These are phyloP conservation scores for Trichoderma gracile DNA, from an alignment of 2,329 filamentous ascomycete species.

Conservation along the genomic window DNA sequence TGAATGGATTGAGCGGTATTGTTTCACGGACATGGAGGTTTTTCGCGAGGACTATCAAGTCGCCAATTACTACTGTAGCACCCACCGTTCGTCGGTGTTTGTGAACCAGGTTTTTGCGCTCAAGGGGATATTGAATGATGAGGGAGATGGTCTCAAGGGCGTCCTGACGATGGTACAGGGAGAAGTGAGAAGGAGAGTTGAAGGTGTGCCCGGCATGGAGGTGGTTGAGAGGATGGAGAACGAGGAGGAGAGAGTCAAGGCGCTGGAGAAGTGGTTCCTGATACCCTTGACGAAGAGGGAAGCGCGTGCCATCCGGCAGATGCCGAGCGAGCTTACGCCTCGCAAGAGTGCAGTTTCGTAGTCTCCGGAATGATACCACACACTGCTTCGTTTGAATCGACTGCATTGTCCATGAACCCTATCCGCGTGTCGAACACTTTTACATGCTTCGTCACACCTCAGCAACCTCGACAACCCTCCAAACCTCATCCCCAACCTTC, in stretches of 20 bases:
- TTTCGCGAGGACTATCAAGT: constrained; percentile 49
- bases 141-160: constrained; percentile 34
- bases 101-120: constrained; percentile 42
- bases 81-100: constrained; percentile 41
- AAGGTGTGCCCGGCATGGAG: constrained; percentile 35
- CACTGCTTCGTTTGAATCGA: not conserved
- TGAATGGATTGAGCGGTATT: constrained; percentile 51
- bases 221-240: constrained; percentile 45
- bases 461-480: constrained; percentile 28
- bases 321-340: constrained; percentile 30
- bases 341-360: constrained; percentile 1
- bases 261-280: constrained; percentile 52
- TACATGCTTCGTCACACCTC: not conserved
- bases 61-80: constrained; percentile 47
- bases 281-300: constrained; percentile 51
- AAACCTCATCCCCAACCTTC: constrained; percentile 10
- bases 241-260: constrained; percentile 52
- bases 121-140: constrained; percentile 34
- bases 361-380: too few species aligned
- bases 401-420: too few species aligned
- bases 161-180: constrained; percentile 47
- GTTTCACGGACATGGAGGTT: constrained; percentile 53
- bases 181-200: constrained; percentile 47
- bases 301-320: constrained; percentile 49
- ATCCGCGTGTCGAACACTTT: too few species aligned